Conservation (phyloP, 305 asterid species). For the Rubia tinctorum region DNA sequence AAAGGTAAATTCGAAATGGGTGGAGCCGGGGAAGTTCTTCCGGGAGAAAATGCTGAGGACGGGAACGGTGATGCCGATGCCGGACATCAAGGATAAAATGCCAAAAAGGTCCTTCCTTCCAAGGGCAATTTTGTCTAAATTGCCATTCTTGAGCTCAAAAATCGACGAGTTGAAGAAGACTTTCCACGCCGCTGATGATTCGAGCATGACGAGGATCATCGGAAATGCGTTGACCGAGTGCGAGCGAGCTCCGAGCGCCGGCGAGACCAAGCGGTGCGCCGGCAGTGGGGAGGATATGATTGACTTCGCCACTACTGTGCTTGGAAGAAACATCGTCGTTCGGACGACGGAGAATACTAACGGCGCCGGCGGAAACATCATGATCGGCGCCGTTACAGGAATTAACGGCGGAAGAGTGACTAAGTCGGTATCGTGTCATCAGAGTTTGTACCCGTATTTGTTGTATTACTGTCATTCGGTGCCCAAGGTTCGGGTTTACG, state of each 20-base stretch:
- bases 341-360: constrained; percentile 46
- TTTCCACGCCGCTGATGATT: constrained; percentile 52
- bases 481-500: constrained; percentile 82
- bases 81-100: constrained; percentile 82
- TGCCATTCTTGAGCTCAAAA: constrained; percentile 67
- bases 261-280: constrained; percentile 73
- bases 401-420: constrained; percentile 67
- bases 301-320: constrained; percentile 67
- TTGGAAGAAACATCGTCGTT: constrained; percentile 58
- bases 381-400: constrained; percentile 51
- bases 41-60: constrained; percentile 55
- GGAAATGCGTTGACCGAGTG: constrained; percentile 50
- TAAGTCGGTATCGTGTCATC: constrained; percentile 80
- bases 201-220: constrained; percentile 45
- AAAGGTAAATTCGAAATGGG: constrained; percentile 40
- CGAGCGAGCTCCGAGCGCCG: constrained; percentile 61
- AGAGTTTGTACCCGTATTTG: constrained; percentile 70
- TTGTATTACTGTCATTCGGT: constrained; percentile 89
- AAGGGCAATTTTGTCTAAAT: constrained; percentile 52
- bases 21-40: constrained; percentile 81
- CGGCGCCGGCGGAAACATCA: constrained; percentile 41
- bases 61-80: constrained; percentile 69
- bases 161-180: constrained; percentile 38
- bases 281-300: constrained; percentile 77
- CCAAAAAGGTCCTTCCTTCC: constrained; percentile 88